A percentile compares a stretch with the other conserved stretches of the same genome.
These are phyloP conservation scores for Capsicum pubescens DNA, from an alignment of 257 asterid species.

Conservation along the genomic window DNA sequence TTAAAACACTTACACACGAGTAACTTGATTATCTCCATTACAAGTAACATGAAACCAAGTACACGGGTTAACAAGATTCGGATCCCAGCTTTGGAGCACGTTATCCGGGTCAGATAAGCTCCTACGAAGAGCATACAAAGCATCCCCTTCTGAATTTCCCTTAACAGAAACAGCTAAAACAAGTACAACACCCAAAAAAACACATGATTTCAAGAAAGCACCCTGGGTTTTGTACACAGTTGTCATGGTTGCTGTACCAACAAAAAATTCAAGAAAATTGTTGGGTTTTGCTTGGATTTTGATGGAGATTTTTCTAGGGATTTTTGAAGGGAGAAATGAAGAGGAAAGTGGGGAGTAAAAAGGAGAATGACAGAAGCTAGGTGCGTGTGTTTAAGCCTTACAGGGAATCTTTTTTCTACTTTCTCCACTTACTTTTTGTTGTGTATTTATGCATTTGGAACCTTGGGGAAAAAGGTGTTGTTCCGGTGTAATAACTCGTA, in stretches of 20 bases:
- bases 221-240: neutral
- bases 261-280: neutral
- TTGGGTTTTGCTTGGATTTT: conserved; percentile 13
- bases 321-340: neutral
- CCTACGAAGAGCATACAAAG: conserved; percentile 74
- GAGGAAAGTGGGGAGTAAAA: neutral
- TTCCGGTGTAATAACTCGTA: too few species aligned
- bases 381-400: neutral
- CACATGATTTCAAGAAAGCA: neutral
- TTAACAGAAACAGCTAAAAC: neutral
- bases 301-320: neutral
- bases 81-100: conserved; percentile 93
- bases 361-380: conserved; percentile 19
- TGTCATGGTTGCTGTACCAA: neutral
- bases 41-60: conserved; percentile 82
- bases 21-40: conserved; percentile 52
- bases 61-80: conserved; percentile 80
- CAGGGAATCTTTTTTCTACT: conserved; percentile 19
- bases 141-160: conserved; percentile 76
- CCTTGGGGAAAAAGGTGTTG: too few species aligned
- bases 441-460: neutral
- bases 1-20: conserved; percentile 44
- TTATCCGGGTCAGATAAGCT: conserved; percentile 77
- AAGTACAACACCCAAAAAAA: conserved; percentile 27
- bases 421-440: neutral